Evolutionary conservation across 495 filamentous ascomycete species (phyloP).

Genomic region (Cercophora sp.): DNA sequence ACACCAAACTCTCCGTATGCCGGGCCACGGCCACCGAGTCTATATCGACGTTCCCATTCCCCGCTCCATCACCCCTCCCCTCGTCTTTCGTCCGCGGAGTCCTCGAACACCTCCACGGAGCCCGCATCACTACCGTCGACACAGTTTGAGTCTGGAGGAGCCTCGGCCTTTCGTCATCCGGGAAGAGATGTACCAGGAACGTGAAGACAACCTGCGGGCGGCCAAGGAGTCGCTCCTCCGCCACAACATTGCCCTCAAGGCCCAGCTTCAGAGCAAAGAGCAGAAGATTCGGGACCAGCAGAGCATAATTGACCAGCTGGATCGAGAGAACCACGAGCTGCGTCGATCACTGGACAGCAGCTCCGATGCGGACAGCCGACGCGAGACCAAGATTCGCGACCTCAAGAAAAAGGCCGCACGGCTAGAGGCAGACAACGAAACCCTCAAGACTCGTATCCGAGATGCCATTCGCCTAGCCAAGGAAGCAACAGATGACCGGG

Average conservation of each 20-base stretch:
- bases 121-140: slow-evolving; percentile 13
- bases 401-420: slow-evolving; percentile 16
- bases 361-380: slow-evolving; percentile 19
- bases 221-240: slow-evolving; percentile 8
- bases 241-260: slow-evolving; percentile 23
- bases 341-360: slow-evolving; percentile 19
- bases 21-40: slow-evolving; percentile 19
- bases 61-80: not conserved
- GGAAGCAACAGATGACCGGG: slow-evolving; percentile 11
- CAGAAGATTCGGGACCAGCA: slow-evolving; percentile 10
- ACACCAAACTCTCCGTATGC: slow-evolving; percentile 18
- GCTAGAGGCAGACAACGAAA: slow-evolving; percentile 22
- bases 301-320: slow-evolving; percentile 12
- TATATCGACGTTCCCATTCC: slow-evolving; percentile 17
- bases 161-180: slow-evolving; percentile 17
- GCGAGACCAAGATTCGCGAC: slow-evolving; percentile 14
- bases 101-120: slow-evolving; percentile 2
- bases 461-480: slow-evolving; percentile 14
- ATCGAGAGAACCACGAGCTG: slow-evolving; percentile 24
- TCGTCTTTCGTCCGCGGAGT: not conserved
- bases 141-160: slow-evolving; percentile 15
- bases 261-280: slow-evolving; percentile 18
- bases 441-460: slow-evolving; percentile 8
- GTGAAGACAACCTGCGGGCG: slow-evolving; percentile 15
- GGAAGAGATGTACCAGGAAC: slow-evolving; percentile 19